Evolutionary conservation across 2,329 filamentous ascomycete genomes (phyloP).

Genomic region (Phialemoniopsis sp.): DNA sequence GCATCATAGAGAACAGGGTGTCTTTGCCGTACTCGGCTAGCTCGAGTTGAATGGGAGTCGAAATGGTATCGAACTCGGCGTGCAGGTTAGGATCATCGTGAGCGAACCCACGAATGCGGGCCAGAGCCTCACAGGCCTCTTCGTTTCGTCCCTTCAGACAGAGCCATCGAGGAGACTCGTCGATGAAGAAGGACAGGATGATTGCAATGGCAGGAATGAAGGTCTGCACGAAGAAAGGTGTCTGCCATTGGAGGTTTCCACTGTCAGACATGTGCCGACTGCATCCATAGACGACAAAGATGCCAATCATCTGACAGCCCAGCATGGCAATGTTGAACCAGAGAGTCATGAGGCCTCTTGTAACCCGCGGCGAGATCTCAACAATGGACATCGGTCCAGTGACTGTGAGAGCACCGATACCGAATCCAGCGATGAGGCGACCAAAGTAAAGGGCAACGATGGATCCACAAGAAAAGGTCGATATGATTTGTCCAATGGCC

Average conservation of each 20-base stretch:
- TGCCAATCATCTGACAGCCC: conserved; percentile 21
- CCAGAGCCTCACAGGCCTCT: conserved; percentile 18
- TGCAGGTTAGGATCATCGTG: conserved; percentile 18
- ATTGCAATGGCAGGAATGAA: conserved; percentile 21
- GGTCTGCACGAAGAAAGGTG: conserved; percentile 21
- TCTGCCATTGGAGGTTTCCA: conserved; percentile 19
- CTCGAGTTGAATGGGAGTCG: conserved; percentile 3
- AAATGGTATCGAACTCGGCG: conserved; percentile 16
- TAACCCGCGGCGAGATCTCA: conserved; percentile 32
- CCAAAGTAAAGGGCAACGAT: conserved; percentile 25
- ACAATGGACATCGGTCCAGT: conserved; percentile 29
- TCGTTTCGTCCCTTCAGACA: conserved; percentile 18
- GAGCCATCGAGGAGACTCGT: conserved; percentile 28
- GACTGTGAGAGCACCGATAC: conserved; percentile 31
- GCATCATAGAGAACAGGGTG: conserved; percentile 11
- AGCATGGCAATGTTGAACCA: conserved; percentile 30
- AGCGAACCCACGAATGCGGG: conserved; percentile 22
- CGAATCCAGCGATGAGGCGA: conserved; percentile 29
- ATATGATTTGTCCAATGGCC: conserved; percentile 26
- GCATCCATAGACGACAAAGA: conserved; percentile 28
- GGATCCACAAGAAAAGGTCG: conserved; percentile 18
- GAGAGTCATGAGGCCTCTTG: too few species aligned
- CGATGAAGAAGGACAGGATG: conserved; percentile 20
- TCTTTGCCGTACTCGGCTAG: neutral
- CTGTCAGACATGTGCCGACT: conserved; percentile 20